phyloP scores from a whole-genome alignment of 2,329 filamentous ascomycete genomes.

The Furcasterigmium furcatum region DNA sequence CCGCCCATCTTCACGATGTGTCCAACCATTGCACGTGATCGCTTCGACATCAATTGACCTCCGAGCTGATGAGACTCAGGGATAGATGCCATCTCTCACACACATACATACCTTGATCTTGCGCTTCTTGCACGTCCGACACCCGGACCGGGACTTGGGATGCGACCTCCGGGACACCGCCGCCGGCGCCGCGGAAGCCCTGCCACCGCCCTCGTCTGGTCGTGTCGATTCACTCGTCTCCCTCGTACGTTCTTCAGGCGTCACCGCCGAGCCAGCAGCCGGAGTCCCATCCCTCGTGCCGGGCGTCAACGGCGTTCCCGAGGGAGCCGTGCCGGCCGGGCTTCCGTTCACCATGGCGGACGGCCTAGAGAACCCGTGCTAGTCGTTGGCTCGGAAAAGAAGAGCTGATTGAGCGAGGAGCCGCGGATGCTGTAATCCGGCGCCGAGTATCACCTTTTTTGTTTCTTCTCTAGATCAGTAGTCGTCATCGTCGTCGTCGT shows the following conservation, averaged over 20 bases:
- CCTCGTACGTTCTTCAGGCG: not conserved
- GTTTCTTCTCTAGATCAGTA: too few relatives aligned
- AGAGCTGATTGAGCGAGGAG: too few relatives aligned
- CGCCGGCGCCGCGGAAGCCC: not conserved
- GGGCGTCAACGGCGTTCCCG: slow-evolving; percentile 1
- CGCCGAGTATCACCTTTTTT: too few relatives aligned
- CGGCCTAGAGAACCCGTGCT: too few relatives aligned
- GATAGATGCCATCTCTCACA: too few relatives aligned
- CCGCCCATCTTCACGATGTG: too few relatives aligned
- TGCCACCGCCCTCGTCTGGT: not conserved
- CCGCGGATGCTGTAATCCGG: too few relatives aligned
- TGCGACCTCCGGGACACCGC: slow-evolving; percentile 43
- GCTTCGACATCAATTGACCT: too few relatives aligned
- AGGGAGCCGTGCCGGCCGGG: not conserved
- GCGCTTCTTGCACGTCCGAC: slow-evolving; percentile 50
- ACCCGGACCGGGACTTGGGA: slow-evolving; percentile 51
- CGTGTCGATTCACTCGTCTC: not conserved
- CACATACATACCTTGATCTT: slow-evolving; percentile 38
- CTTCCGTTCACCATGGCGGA: not conserved
- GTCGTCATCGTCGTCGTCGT: too few relatives aligned
- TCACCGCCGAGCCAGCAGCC: not conserved
- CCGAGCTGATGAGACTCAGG: too few relatives aligned
- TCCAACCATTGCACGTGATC: too few relatives aligned
- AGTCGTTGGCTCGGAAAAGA: too few relatives aligned
- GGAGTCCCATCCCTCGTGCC: not conserved